Percentiles rank a stretch among this genome's conserved stretches.
Conservation (phyloP, 202 grass and related monocot genomes). For the Panicum hallii region DNA sequence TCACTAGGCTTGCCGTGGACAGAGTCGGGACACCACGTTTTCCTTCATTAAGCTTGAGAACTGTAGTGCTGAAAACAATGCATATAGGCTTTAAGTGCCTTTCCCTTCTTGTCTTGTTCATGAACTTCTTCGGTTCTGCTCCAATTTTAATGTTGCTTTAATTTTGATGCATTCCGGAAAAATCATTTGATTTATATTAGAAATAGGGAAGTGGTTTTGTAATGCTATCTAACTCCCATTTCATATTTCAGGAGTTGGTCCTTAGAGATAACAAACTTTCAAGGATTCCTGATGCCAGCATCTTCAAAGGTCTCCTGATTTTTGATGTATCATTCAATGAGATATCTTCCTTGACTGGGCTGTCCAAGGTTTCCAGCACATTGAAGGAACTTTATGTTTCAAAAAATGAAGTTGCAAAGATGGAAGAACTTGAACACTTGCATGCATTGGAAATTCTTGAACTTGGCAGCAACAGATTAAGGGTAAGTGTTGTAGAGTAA, state of each 20-base stretch:
- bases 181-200: slow-evolving; percentile 7
- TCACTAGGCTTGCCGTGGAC: not conserved
- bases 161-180: not conserved
- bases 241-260: slow-evolving; percentile 74
- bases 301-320: slow-evolving; percentile 76
- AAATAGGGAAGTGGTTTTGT: slow-evolving; percentile 8
- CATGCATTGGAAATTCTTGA: slow-evolving; percentile 83
- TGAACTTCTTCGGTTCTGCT: slow-evolving; percentile 1
- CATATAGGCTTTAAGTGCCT: not conserved
- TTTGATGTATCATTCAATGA: slow-evolving; percentile 99
- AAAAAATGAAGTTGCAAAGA: slow-evolving; percentile 89
- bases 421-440: slow-evolving; percentile 91
- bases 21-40: not conserved
- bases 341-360: slow-evolving; percentile 77
- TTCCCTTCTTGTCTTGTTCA: slow-evolving; percentile 6
- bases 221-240: slow-evolving; percentile 10
- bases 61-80: not conserved
- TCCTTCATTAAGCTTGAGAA: slow-evolving; percentile 22
- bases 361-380: slow-evolving; percentile 78
- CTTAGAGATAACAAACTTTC: slow-evolving; percentile 94
- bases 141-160: not conserved
- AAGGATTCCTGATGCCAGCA: slow-evolving; percentile 78
- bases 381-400: slow-evolving; percentile 95
- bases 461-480: slow-evolving; percentile 95
- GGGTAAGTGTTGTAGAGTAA: slow-evolving; percentile 58